Evolutionary conservation across 805 yeast genomes (phyloP).

Genomic region (Saturnispora besseyi): DNA sequence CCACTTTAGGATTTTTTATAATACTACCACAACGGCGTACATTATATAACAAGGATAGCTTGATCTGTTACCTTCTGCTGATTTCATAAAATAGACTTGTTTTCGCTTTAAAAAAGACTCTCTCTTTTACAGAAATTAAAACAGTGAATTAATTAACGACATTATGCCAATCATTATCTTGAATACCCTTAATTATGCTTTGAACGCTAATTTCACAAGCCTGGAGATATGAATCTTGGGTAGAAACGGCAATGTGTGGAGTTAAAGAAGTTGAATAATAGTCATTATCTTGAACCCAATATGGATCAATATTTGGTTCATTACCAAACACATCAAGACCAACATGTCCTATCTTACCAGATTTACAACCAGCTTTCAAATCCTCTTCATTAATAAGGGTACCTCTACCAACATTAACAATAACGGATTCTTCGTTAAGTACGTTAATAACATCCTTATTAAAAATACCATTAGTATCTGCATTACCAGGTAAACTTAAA

Average conservation of each 20-base stretch:
- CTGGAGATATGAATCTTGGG: constrained; percentile 42
- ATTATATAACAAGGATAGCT: no score
- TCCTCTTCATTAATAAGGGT: constrained; percentile 59
- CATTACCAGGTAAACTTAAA: constrained; percentile 57
- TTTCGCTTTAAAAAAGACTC: no score
- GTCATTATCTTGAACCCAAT: constrained; percentile 9
- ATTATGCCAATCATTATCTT: constrained; percentile 22
- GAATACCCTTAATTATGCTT: constrained; percentile 41
- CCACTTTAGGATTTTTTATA: no score
- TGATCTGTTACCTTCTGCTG: no score
- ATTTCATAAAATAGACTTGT: no score
- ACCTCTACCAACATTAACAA: constrained; percentile 75
- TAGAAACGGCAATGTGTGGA: constrained; percentile 69
- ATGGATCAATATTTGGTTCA: constrained; percentile 42
- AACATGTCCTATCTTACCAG: constrained; percentile 53
- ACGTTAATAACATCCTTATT: constrained; percentile 37
- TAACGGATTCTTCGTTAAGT: constrained; percentile 46
- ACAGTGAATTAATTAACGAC: constrained; percentile 5
- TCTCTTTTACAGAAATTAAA: no score
- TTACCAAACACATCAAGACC: constrained; percentile 66
- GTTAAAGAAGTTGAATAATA: constrained; percentile 38
- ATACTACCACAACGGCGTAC: no score
- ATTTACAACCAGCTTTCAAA: constrained; percentile 46
- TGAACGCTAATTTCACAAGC: constrained; percentile 46
- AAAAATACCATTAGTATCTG: constrained; percentile 47